Base-by-base conservation (phyloP, 345 rosid genomes). In the Trapa bicornis region DNA sequence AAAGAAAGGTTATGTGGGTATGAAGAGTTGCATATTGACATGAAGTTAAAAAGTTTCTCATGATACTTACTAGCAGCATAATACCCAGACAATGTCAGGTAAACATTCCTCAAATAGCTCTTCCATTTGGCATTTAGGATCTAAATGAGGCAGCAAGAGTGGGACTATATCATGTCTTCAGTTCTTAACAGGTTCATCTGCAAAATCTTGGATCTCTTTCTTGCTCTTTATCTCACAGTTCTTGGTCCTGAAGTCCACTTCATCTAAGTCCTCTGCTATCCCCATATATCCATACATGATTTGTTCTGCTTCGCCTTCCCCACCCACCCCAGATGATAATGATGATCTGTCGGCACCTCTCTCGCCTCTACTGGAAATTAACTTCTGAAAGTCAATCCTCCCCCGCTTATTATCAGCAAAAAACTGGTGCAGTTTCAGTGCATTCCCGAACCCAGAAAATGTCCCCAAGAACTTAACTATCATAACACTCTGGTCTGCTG, bases 191-290 rank as follows among this genome's bases (percentile, higher is more conserved):
- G 89, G 92, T 47, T 77, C 89, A 68, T 87, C 76, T 12, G 78
- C 86, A 68, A 87, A 76, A 65, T 87, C 89, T 65, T 71, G 72
- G 50, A 80, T 87, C 80, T 77, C 86, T 68, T 74, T 75, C 83
- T 78, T 84, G 75, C 86, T 82, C 77, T 82, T 82, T 73, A 84
- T 54, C 15, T 45, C 22, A 67, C 81, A 72, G 64, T 77, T 78
- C 79, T 80, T 84, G 57, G 86, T 74, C 64, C 73, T 72, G 63
- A 72, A 80, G 74, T 84, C 88, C n/a, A 78, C 74, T 54, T 61
- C 72, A 71, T 84, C 88, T 77, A 84, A 73, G 76, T 84, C 88
- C 64, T 84, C 86, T 0, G 86, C 81, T 47, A 82, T 71, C 57
- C 84, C 88, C 71, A 82, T 69, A 78, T 80, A 82, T 6, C 88